Base-by-base conservation (phyloP, 345 rosid species). In the Trapa bicornis region DNA sequence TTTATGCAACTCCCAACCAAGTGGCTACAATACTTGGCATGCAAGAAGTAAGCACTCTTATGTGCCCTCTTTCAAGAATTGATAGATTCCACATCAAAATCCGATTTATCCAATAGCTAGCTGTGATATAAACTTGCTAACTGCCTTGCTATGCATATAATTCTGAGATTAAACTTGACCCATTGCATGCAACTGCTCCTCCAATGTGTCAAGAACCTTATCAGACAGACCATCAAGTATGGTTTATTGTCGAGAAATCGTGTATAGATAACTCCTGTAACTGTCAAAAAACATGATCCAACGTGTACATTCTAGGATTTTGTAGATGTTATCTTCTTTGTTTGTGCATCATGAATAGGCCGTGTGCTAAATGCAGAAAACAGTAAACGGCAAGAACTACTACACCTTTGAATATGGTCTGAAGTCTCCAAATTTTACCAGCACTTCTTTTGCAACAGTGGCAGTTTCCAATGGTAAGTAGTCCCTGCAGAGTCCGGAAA, bases 361-460 rank as follows among this genome's bases (percentile, higher is more conserved):
- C 11, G 38, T 8, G 1, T 65, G 35, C 48, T 36, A 35, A 37
- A 64, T 76, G 86, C 88, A 93, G 98, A 75, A 82, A 71, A 74
- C 76, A 39, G 75, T 72, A 8, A 90, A 88, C 68, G 98, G 91
- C 68, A 88, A 72, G 69, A 91, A 71, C 80, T 87, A 90, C 64
- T 93, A 88, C 80, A 83, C 86, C 32, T 83, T 93, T 41, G 97
- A 93, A 80, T 90, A 88, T 22, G 73, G 52, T 69, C 92, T 93
- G 6, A 75, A 85, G 56, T 87, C 96, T 68, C 85, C 82, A 38
- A 90, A 84, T 74, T 90, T 74, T 69, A 73, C 94, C 1, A 85
- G 84, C 61, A 65, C 75, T 72, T 85, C 89, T 71, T 85, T 90
- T 69, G 90, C 92, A 36, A 88, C 90, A 66, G 85, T 90, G 14